A percentile compares a stretch with the other conserved stretches of the same genome.
Evolutionary conservation across 768 basidiomycete genomes (phyloP).

Genomic region (Pleurotus eryngii): DNA sequence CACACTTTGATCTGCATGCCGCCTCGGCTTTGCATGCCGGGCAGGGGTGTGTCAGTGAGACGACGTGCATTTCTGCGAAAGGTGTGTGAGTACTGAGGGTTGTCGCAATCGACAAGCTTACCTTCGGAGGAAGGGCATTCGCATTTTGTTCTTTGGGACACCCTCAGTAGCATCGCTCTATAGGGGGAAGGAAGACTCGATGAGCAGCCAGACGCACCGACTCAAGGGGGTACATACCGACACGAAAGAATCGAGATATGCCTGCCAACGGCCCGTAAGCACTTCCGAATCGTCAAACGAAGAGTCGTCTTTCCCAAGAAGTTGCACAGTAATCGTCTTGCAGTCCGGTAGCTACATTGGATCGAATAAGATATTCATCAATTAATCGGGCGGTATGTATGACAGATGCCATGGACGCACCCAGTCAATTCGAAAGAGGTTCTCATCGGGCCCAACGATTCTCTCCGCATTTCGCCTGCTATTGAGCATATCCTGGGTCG

Average conservation of each 20-base stretch:
- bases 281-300: slow-evolving; percentile 75
- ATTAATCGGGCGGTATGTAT: neutral
- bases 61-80: slow-evolving; percentile 37
- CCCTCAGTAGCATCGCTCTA: slow-evolving; percentile 60
- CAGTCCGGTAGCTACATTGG: slow-evolving; percentile 54
- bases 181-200: neutral
- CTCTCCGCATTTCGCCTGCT: slow-evolving; percentile 66
- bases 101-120: slow-evolving; percentile 21
- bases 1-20: slow-evolving; percentile 84
- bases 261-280: slow-evolving; percentile 73
- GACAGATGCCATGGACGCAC: slow-evolving; percentile 32
- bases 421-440: slow-evolving; percentile 80
- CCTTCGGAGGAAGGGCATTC: slow-evolving; percentile 67
- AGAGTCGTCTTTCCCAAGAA: slow-evolving; percentile 78
- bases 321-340: slow-evolving; percentile 67
- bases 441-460: slow-evolving; percentile 71
- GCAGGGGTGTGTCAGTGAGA: slow-evolving; percentile 31
- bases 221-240: slow-evolving; percentile 37
- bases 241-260: slow-evolving; percentile 75
- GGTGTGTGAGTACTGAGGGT: neutral
- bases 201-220: neutral
- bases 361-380: neutral
- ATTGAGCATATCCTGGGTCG: slow-evolving; percentile 70
- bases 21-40: slow-evolving; percentile 49
- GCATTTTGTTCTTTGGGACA: slow-evolving; percentile 42